phyloP scores from a whole-genome alignment of 1,284 basidiomycete genomes.

The Rhodofomes roseus region DNA sequence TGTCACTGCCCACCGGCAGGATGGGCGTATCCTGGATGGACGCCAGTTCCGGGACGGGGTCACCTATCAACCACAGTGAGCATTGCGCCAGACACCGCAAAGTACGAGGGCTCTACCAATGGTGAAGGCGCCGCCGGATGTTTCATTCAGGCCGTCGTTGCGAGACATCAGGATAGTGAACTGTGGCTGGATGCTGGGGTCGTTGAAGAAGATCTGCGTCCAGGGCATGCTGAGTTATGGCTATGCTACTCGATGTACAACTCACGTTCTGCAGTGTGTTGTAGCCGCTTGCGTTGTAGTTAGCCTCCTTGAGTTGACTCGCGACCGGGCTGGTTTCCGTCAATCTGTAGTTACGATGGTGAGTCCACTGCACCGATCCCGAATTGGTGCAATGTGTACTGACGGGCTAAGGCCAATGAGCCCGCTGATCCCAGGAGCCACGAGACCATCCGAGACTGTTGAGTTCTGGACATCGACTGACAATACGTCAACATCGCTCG shows the following conservation, averaged over 20 bases:
- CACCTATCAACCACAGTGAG: not conserved
- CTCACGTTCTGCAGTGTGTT: conserved; percentile 5
- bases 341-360: not conserved
- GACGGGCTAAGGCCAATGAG: conserved; percentile 6
- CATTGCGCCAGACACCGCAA: not conserved
- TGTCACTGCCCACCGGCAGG: not conserved
- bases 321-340: not conserved
- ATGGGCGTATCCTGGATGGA: not conserved
- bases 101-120: not conserved
- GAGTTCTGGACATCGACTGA: not conserved
- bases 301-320: not conserved
- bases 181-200: conserved; percentile 1
- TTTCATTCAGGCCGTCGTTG: not conserved
- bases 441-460: not conserved
- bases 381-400: not conserved
- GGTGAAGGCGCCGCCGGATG: conserved; percentile 4
- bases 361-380: not conserved
- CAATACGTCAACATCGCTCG: not conserved
- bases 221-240: not conserved
- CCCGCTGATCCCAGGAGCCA: not conserved
- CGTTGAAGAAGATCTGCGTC: conserved; percentile 6
- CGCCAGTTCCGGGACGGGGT: not conserved
- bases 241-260: not conserved
- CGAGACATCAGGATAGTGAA: conserved; percentile 8
- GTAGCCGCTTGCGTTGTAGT: not conserved